Conservation (phyloP, 768 basidiomycete species). For the Roridomyces roridus region DNA sequence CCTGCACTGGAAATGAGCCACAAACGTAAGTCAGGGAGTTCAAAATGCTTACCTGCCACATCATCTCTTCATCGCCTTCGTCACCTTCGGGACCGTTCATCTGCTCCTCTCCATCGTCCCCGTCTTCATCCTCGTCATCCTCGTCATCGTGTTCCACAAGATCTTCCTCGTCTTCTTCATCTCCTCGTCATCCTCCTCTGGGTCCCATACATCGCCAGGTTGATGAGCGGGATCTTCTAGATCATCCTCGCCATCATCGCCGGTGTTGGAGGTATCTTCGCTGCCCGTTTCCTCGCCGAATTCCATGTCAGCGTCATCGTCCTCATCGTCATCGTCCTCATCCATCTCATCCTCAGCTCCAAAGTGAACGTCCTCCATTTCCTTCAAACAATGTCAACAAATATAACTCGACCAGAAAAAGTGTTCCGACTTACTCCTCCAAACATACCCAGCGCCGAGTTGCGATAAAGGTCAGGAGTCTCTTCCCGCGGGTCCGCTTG, state of each 20-base stretch:
- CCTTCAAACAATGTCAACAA: constrained; percentile 46
- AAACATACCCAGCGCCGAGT: constrained; percentile 96
- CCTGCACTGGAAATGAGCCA: constrained; percentile 39
- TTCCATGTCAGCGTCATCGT: constrained; percentile 88
- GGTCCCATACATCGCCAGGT: constrained; percentile 68
- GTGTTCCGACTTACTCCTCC: constrained; percentile 68
- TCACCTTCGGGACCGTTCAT: constrained; percentile 41
- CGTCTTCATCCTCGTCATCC: constrained; percentile 47
- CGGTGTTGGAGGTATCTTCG: constrained; percentile 80
- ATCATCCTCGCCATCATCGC: constrained; percentile 71
- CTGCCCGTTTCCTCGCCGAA: constrained; percentile 85
- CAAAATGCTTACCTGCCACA: constrained; percentile 57
- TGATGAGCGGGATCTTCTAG: constrained; percentile 63
- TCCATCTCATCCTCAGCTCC: constrained; percentile 78
- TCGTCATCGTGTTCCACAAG: constrained; percentile 57
- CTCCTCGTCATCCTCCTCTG: constrained; percentile 76
- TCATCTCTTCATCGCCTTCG: constrained; percentile 56
- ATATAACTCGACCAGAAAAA: constrained; percentile 1
- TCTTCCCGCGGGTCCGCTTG: constrained; percentile 70
- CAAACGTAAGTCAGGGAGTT: neutral
- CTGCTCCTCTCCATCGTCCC: constrained; percentile 54
- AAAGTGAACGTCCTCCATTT: constrained; percentile 84
- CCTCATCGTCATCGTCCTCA: constrained; percentile 80
- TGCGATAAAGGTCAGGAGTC: constrained; percentile 93
- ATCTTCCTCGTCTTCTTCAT: constrained; percentile 57